A percentile compares a stretch with the other conserved stretches of the same genome.
Conservation (phyloP, 495 filamentous ascomycete species). For the Mycothermus thermophilus region DNA sequence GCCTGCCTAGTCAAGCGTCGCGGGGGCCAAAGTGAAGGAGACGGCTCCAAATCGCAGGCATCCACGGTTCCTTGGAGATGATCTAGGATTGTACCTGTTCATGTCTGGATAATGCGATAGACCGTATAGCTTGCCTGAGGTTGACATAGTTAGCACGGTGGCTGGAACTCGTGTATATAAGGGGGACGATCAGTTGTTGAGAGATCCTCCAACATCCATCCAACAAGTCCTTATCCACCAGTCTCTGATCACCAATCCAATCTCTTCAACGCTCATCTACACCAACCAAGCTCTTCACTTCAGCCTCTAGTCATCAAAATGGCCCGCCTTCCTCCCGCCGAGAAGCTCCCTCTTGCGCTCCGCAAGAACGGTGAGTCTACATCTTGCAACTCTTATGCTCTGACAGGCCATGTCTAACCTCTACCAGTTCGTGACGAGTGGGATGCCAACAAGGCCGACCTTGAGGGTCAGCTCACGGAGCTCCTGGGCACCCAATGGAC, state of each 20-base stretch:
- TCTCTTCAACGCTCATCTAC: neutral
- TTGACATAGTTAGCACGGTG: no score
- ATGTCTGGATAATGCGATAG: no score
- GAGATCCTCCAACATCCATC: no score
- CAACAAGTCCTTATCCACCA: no score
- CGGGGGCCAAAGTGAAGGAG: neutral
- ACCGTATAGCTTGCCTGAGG: no score
- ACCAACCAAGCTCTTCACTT: neutral
- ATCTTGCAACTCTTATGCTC: neutral
- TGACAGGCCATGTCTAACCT: slow-evolving; percentile 1
- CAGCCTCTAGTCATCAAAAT: slow-evolving; percentile 12
- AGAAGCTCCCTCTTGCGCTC: slow-evolving; percentile 39
- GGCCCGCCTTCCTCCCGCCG: slow-evolving; percentile 28
- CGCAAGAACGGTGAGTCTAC: slow-evolving; percentile 35
- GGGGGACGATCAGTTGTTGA: no score
- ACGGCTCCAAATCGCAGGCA: neutral
- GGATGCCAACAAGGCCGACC: slow-evolving; percentile 31
- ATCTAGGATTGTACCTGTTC: no score
- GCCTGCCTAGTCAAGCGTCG: neutral
- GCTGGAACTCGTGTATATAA: no score
- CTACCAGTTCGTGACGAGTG: slow-evolving; percentile 37
- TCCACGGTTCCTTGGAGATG: neutral
- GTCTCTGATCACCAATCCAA: no score
- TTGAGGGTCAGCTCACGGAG: slow-evolving; percentile 29
- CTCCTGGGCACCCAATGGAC: slow-evolving; percentile 34